Evolutionary conservation across 2,329 filamentous ascomycete genomes (phyloP).

Genomic region (Monilinia fructicola): DNA sequence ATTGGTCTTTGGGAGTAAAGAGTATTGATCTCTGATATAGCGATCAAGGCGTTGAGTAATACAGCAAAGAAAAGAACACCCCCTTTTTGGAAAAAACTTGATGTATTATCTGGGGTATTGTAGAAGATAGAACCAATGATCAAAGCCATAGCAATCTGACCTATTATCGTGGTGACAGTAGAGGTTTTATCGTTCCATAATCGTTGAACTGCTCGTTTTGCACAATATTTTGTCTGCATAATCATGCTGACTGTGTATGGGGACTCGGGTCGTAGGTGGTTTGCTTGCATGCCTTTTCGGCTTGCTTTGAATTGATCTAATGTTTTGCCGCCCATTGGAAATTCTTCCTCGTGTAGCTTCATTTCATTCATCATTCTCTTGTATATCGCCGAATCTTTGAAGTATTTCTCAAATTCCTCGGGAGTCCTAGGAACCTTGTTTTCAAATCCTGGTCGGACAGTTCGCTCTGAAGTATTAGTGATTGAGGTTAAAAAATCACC

Average conservation of each 20-base stretch:
- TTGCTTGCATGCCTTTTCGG: conserved; percentile 45
- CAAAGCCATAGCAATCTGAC: conserved; percentile 53
- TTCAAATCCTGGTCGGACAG: conserved; percentile 56
- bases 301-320: conserved; percentile 44
- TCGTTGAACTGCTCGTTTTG: conserved; percentile 77
- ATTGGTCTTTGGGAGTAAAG: conserved; percentile 86
- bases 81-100: conserved; percentile 61
- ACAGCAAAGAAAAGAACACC: conserved; percentile 68
- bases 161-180: conserved; percentile 50
- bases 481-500: conserved; percentile 77
- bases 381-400: conserved; percentile 48
- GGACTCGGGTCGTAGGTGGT: conserved; percentile 62
- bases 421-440: conserved; percentile 56
- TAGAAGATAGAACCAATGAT: conserved; percentile 66
- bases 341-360: conserved; percentile 50
- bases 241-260: conserved; percentile 78
- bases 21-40: conserved; percentile 63
- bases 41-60: conserved; percentile 65
- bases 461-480: conserved; percentile 61
- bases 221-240: conserved; percentile 76
- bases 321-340: conserved; percentile 41
- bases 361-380: conserved; percentile 49
- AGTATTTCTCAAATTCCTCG: conserved; percentile 55
- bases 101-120: conserved; percentile 53
- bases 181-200: conserved; percentile 74